Percentiles rank a stretch among this genome's conserved stretches.
These are phyloP conservation scores for Phaeophleospora eucalypticola DNA, from an alignment of 2,329 filamentous ascomycete genomes.

Conservation along the genomic window DNA sequence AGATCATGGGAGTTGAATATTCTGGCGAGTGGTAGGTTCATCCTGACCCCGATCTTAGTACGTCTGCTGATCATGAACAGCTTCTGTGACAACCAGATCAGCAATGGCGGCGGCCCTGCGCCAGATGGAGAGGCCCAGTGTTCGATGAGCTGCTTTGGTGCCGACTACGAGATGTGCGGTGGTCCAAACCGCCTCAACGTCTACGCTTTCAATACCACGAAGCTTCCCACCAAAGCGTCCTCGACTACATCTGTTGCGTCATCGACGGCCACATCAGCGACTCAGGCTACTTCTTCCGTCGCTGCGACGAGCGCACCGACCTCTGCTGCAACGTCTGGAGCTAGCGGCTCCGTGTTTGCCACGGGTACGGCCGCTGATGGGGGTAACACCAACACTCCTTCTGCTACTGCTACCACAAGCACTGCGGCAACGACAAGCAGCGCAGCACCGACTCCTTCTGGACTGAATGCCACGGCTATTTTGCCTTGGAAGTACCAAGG, in stretches of 20 bases:
- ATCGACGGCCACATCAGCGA: conserved; percentile 9
- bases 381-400: background rate
- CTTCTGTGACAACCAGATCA: conserved; percentile 31
- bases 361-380: background rate
- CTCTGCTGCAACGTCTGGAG: background rate
- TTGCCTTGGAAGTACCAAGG: conserved; percentile 21
- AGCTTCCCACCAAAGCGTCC: conserved; percentile 7
- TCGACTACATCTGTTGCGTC: conserved; percentile 1
- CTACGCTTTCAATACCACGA: conserved; percentile 25
- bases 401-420: conserved; percentile 8
- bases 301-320: background rate
- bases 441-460: conserved; percentile 18
- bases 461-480: conserved; percentile 12
- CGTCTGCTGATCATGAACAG: too few relatives aligned
- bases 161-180: conserved; percentile 27
- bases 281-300: conserved; percentile 11
- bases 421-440: conserved; percentile 19
- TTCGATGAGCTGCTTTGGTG: conserved; percentile 29
- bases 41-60: too few relatives aligned
- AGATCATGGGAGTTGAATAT: conserved; percentile 32
- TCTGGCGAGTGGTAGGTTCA: conserved; percentile 23
- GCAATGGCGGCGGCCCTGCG: conserved; percentile 23
- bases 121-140: conserved; percentile 24
- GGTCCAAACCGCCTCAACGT: conserved; percentile 26
- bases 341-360: background rate